Percentiles rank a stretch among this genome's conserved stretches.
phyloP scores from a whole-genome alignment of 352 stramenopile genomes.

The Phytopythium montanum region DNA sequence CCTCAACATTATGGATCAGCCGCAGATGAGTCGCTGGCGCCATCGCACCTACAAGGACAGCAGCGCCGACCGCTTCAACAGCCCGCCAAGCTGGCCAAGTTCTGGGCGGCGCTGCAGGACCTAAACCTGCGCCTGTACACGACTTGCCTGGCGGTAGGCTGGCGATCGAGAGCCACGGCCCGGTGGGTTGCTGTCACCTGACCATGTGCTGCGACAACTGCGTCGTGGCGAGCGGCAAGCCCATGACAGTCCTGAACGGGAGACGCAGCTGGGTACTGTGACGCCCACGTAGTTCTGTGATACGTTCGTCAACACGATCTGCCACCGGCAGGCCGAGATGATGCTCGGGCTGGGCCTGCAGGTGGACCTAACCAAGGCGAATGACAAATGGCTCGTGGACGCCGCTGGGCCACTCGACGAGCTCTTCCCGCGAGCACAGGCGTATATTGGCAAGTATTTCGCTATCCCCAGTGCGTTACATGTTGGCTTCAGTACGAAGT shows the following conservation, averaged over 20 bases:
- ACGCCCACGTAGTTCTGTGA: slow-evolving; percentile 77
- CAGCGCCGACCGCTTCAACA: too few relatives aligned
- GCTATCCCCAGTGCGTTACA: slow-evolving; percentile 72
- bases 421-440: slow-evolving; percentile 61
- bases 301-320: slow-evolving; percentile 83
- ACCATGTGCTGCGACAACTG: slow-evolving; percentile 94
- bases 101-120: slow-evolving; percentile 92
- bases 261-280: slow-evolving; percentile 92
- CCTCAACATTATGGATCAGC: too few relatives aligned
- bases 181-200: slow-evolving; percentile 91
- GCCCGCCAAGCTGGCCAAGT: slow-evolving; percentile 64
- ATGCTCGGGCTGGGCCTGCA: slow-evolving; percentile 80
- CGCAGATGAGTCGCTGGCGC: too few relatives aligned
- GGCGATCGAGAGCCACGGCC: slow-evolving; percentile 90
- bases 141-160: slow-evolving; percentile 75
- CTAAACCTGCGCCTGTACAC: slow-evolving; percentile 93
- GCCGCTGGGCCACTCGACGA: slow-evolving; percentile 76
- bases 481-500: too few relatives aligned
- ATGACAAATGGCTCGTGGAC: slow-evolving; percentile 72
- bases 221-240: slow-evolving; percentile 86
- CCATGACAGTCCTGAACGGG: slow-evolving; percentile 93
- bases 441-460: slow-evolving; percentile 69
- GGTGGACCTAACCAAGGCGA: slow-evolving; percentile 69
- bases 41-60: too few relatives aligned
- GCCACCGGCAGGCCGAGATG: slow-evolving; percentile 80